Evolutionary conservation across 1,284 basidiomycete species (phyloP).

Genomic region (Irpex lacteus): DNA sequence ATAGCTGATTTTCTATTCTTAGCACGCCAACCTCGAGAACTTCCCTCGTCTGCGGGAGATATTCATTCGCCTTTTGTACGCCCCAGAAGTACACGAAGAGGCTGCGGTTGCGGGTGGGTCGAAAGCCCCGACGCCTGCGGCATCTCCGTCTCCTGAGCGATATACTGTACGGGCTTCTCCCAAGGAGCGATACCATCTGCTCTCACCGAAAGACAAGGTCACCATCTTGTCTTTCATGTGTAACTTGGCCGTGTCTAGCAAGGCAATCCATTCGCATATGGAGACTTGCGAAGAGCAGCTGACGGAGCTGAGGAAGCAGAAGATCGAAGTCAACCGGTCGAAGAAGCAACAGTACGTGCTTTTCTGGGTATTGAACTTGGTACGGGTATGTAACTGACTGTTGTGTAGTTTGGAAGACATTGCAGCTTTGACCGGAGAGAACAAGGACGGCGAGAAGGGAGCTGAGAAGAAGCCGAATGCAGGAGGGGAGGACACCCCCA

Average conservation of each 20-base stretch:
- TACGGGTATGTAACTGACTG: constrained; percentile 5
- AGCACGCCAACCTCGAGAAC: constrained; percentile 76
- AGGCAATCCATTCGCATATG: constrained; percentile 83
- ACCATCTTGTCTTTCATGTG: constrained; percentile 86
- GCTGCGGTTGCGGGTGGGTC: constrained; percentile 30
- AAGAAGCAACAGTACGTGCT: constrained; percentile 80
- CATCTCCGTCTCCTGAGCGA: constrained; percentile 36
- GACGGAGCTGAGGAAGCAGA: constrained; percentile 92
- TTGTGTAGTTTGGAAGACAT: constrained; percentile 67
- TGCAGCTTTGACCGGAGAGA: constrained; percentile 56
- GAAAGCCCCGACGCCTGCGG: constrained; percentile 36
- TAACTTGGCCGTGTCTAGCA: constrained; percentile 88
- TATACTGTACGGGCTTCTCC: constrained; percentile 38
- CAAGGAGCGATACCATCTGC: constrained; percentile 67
- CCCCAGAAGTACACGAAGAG: constrained; percentile 43
- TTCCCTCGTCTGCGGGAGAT: constrained; percentile 77
- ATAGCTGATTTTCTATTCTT: constrained; percentile 2
- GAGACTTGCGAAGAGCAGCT: constrained; percentile 88
- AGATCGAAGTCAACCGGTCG: constrained; percentile 89
- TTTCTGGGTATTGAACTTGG: background rate
- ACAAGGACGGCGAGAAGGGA: constrained; percentile 39
- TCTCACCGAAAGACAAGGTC: constrained; percentile 80
- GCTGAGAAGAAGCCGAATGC: constrained; percentile 26
- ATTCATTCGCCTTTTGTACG: constrained; percentile 74
- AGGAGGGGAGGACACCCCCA: constrained; percentile 52